These are phyloP conservation scores for Vitis rupestris DNA, from an alignment of 164 flowering plant genomes.

Conservation along the genomic window DNA sequence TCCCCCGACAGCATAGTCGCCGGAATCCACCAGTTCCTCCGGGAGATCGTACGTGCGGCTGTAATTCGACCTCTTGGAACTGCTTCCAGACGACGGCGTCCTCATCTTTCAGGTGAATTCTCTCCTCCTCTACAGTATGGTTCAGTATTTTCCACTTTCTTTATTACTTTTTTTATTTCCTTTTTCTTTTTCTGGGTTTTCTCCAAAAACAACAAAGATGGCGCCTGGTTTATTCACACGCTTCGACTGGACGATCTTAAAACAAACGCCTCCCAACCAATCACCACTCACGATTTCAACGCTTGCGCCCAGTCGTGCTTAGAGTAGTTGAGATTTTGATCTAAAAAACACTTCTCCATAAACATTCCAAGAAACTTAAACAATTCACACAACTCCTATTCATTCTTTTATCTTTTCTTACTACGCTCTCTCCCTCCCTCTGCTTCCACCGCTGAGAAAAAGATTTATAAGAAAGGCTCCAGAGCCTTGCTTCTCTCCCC, in stretches of 20 bases:
- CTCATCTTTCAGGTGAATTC: slow-evolving; percentile 10
- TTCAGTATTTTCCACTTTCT: neutral
- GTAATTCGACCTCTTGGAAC: slow-evolving; percentile 33
- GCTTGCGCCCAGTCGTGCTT: slow-evolving; percentile 10
- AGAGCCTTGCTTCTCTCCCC: too few species aligned
- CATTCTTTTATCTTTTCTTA: neutral
- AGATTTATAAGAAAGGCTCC: too few species aligned
- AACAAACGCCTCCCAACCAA: slow-evolving; percentile 37
- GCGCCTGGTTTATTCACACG: slow-evolving; percentile 2
- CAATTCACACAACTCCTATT: too few species aligned
- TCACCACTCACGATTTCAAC: slow-evolving; percentile 27
- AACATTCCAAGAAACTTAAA: too few species aligned
- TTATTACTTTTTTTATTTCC: neutral
- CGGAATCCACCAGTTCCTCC: slow-evolving; percentile 20
- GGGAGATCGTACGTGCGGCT: slow-evolving; percentile 32
- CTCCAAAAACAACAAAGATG: neutral
- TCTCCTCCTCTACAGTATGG: neutral
- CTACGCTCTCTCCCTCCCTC: too few species aligned
- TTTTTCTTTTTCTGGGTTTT: neutral
- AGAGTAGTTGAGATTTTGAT: slow-evolving; percentile 4
- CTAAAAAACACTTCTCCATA: neutral
- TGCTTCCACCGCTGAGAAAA: too few species aligned
- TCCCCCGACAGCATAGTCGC: slow-evolving; percentile 50
- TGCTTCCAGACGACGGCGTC: slow-evolving; percentile 32
- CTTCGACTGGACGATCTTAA: slow-evolving; percentile 12